Percentiles rank a stretch among this genome's conserved stretches.
Evolutionary conservation across 768 basidiomycete species (phyloP).

Genomic region (Clitopilus hobsonii): DNA sequence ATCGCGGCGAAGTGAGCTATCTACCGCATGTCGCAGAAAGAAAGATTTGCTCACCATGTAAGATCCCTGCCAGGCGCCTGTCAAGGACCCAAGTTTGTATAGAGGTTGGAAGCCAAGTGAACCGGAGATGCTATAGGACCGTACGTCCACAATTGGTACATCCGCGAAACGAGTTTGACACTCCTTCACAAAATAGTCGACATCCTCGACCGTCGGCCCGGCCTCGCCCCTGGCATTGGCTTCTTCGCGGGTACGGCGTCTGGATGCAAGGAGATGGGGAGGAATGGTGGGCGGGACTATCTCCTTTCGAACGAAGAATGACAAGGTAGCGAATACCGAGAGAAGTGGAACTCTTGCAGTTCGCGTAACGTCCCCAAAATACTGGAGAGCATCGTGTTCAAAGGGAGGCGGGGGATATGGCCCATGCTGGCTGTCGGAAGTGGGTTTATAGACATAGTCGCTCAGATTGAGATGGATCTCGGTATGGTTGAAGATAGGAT

Average conservation of each 20-base stretch:
- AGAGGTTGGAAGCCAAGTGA: conserved; percentile 17
- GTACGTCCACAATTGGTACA: conserved; percentile 18
- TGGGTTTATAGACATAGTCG: conserved; percentile 9
- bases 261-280: conserved; percentile 25
- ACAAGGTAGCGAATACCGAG: conserved; percentile 42
- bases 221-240: conserved; percentile 20
- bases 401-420: conserved; percentile 24
- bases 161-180: conserved; percentile 38
- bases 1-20: background rate
- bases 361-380: conserved; percentile 36
- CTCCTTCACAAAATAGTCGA: conserved; percentile 34
- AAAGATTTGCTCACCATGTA: conserved; percentile 30
- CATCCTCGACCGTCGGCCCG: conserved; percentile 45
- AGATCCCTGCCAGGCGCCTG: conserved; percentile 47
- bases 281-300: conserved; percentile 29
- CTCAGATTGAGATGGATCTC: conserved; percentile 25
- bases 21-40: background rate
- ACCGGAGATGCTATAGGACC: conserved; percentile 9
- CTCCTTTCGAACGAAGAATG: conserved; percentile 42
- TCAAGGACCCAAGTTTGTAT: conserved; percentile 40
- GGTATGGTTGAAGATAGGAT: conserved; percentile 35
- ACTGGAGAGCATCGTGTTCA: conserved; percentile 24
- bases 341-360: conserved; percentile 34
- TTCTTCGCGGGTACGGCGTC: conserved; percentile 24
- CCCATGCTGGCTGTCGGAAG: conserved; percentile 16